Evolutionary conservation across 2,329 filamentous ascomycete genomes (phyloP), one percentile per base, ranked within the genome.

Genomic region (Xylaria sp.): DNA sequence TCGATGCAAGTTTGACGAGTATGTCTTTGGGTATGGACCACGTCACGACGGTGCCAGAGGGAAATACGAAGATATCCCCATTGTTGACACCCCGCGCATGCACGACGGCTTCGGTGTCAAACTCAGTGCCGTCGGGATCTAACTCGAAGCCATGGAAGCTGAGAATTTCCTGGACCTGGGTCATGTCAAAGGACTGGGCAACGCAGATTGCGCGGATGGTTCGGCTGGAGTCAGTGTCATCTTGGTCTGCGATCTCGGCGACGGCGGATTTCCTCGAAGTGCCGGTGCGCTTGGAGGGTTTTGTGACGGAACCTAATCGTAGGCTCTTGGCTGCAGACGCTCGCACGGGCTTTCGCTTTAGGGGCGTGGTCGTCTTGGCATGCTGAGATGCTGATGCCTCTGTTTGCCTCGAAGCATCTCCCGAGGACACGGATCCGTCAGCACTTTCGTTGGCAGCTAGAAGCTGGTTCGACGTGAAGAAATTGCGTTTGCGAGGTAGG

Each of bases 51-150:
- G 94, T 97, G 12, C 96, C 96, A 0, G 94, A 97, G 9, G 95
- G 94, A 74, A 99, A 99, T 66, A 99, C 91, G 78, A 98, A 98
- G 60, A 98, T 89, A 81, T 99, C 96, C 41, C 94, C 94, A 67
- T 89, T 85, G 77, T 89, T 87, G 68, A 86, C 84, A 9, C 85
- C 85, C 61, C 88, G 83, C 7, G 88, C 89, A 76, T 91, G 89
- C 58, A 91, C 86, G 6, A 91, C 88, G 75, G 90, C 88, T 72
- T 84, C 84, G 56, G 85, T 82, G 73, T 90, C 88, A 74, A 91
- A 90, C 15, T 84, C 87, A 13, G 86, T 89, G 58, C 81, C 82
- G 74, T 91, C 88, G 1, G 89, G 89, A 74, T 91, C 88, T 63
- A 91, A 85, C 50, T 82, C 80, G 76, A 90, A 91, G 58, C 87